These are phyloP conservation scores for Didymella lethalis DNA, from an alignment of 2,329 filamentous ascomycete species.

Conservation along the genomic window DNA sequence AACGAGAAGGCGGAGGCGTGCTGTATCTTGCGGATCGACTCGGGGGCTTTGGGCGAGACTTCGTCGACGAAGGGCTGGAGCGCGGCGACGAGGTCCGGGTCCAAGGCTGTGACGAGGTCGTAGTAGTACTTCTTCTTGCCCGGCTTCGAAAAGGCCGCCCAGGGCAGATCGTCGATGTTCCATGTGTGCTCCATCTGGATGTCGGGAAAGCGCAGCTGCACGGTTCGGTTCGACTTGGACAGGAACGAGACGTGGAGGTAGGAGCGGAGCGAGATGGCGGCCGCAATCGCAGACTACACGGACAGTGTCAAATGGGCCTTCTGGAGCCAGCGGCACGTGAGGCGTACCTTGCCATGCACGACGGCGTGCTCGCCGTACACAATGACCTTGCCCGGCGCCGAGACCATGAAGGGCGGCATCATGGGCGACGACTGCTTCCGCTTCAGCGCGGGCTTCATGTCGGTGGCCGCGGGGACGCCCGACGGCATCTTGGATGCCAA, in stretches of 20 bases:
- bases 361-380: conserved; percentile 98
- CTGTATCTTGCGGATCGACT: conserved; percentile 83
- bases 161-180: conserved; percentile 92
- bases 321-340: neutral
- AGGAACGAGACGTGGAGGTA: conserved; percentile 95
- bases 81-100: conserved; percentile 80
- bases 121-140: conserved; percentile 96
- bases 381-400: conserved; percentile 96
- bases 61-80: conserved; percentile 79
- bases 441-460: conserved; percentile 30
- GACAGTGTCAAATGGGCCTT: conserved; percentile 25
- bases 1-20: conserved; percentile 83
- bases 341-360: conserved; percentile 86
- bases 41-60: conserved; percentile 72
- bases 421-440: conserved; percentile 62
- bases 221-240: conserved; percentile 87
- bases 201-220: conserved; percentile 89
- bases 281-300: conserved; percentile 84
- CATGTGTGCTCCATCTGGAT: conserved; percentile 89
- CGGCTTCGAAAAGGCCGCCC: conserved; percentile 79
- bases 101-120: conserved; percentile 79
- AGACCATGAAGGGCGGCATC: conserved; percentile 95
- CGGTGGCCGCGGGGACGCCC: conserved; percentile 19
- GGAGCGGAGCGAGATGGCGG: conserved; percentile 91
- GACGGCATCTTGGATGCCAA: conserved; percentile 34